Percentiles rank a stretch among this genome's conserved stretches.
Conservation (phyloP, 106 monocot genomes). For the Amphibolis antarctica region DNA sequence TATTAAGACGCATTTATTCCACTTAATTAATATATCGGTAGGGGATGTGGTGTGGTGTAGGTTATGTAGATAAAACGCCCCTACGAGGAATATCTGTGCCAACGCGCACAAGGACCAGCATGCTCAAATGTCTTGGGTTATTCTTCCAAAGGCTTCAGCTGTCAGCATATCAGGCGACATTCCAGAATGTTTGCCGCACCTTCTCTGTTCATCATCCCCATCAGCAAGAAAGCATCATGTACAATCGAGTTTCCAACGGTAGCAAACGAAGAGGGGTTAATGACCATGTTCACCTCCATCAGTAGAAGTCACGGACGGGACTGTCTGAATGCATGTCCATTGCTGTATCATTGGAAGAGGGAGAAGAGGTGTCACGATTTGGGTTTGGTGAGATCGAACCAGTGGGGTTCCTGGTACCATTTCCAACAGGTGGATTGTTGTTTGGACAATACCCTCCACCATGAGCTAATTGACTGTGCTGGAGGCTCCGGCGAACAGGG, state of each 20-base stretch:
- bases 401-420: conserved; percentile 13
- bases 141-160: neutral
- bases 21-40: too few relatives aligned
- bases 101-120: neutral
- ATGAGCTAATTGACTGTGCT: conserved; percentile 19
- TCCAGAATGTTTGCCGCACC: neutral
- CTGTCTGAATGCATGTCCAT: conserved; percentile 72
- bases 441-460: conserved; percentile 10
- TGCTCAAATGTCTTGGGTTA: neutral
- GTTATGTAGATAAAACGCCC: neutral
- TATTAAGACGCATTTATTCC: too few relatives aligned
- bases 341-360: conserved; percentile 27
- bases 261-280: neutral
- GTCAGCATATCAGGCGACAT: neutral
- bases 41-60: too few relatives aligned
- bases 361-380: conserved; percentile 14
- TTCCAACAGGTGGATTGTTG: neutral
- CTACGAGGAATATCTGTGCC: too few relatives aligned
- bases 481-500: conserved; percentile 33
- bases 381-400: conserved; percentile 10
- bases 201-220: neutral
- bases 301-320: conserved; percentile 34
- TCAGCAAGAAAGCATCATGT: neutral
- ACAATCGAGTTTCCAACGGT: neutral
- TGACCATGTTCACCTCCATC: neutral